Evolutionary conservation across 2,329 filamentous ascomycete genomes (phyloP), one percentile per base, ranked within the genome.

Genomic region (Purpureocillium lavendulum): DNA sequence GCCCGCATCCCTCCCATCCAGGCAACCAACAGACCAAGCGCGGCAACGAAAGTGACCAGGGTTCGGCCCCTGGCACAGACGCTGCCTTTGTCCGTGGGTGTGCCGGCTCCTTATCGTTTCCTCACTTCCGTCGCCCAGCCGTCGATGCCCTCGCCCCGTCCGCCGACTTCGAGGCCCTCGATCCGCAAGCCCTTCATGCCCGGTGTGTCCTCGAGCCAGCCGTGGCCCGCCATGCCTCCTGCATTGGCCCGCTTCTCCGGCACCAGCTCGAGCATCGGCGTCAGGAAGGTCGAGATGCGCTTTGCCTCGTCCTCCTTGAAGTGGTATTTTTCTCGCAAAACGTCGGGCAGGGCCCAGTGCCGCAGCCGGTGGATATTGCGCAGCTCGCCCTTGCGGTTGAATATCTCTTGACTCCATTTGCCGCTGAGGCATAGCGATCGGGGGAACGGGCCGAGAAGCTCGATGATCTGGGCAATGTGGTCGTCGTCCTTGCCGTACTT

Each of bases 401-500:
- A 98, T 47, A 98, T 98, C 61, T 97, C 92, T 62, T 96, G 90
- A 12, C 84, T 89, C 92, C 92, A 97, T 65, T 96, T 96, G 38
- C 92, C 92, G 1, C 85, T 84, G 40, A 95, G 75, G 62, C 87
- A 96, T 36, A 97, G 75, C 4, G 86, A 85, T 60, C 94, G 94
- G 39, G 92, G 90, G 58, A 97, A 97, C 1, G 84, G 82, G 8
- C 92, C 92, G 14, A 98, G 79, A 5, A 98, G 75, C 63, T 98
- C 92, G 59, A 98, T 97, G 54, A 98, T 97, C 60, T 98, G 92
- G 9, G 92, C 92, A 49, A 98, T 96, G 66, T 98, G 92, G 58
- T 98, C 92, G 66, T 98, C 92, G 58, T 98, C 92, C 67, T 98
- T 98, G 58, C 92, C 92, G 62, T 98, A 98, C 65, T 97, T 97